Conservation (phyloP, 768 basidiomycete species). For the Cubamyces lactineus region DNA sequence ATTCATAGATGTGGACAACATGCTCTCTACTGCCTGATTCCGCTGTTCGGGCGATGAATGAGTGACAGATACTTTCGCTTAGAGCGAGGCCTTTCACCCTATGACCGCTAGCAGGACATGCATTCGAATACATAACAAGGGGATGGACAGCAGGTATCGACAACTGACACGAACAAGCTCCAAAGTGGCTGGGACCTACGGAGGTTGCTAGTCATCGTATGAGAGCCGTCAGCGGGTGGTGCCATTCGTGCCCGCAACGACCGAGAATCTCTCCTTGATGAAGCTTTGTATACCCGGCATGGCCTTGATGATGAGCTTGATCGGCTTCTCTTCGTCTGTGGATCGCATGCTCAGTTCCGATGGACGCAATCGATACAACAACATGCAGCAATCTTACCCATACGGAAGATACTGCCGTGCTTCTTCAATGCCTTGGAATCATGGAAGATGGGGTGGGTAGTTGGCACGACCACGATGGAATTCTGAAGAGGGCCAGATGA, state of each 20-base stretch:
- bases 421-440: constrained; percentile 51
- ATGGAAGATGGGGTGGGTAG: constrained; percentile 54
- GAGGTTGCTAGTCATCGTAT: no score
- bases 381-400: constrained; percentile 50
- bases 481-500: constrained; percentile 46
- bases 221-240: neutral
- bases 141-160: constrained; percentile 8
- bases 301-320: constrained; percentile 70
- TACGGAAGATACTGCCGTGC: constrained; percentile 65
- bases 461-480: constrained; percentile 72
- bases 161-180: neutral
- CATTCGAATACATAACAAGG: neutral
- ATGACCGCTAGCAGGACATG: neutral
- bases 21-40: neutral
- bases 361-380: neutral
- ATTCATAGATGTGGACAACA: constrained; percentile 21
- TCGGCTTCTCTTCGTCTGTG: constrained; percentile 71
- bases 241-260: neutral
- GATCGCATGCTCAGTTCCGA: neutral
- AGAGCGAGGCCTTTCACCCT: no score
- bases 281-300: constrained; percentile 66
- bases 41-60: neutral
- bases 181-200: no score
- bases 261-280: constrained; percentile 36
- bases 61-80: no score